Evolutionary conservation across 2,329 filamentous ascomycete genomes (phyloP), one percentile per base, ranked within the genome.

Genomic region (Hypoxylon sp.): DNA sequence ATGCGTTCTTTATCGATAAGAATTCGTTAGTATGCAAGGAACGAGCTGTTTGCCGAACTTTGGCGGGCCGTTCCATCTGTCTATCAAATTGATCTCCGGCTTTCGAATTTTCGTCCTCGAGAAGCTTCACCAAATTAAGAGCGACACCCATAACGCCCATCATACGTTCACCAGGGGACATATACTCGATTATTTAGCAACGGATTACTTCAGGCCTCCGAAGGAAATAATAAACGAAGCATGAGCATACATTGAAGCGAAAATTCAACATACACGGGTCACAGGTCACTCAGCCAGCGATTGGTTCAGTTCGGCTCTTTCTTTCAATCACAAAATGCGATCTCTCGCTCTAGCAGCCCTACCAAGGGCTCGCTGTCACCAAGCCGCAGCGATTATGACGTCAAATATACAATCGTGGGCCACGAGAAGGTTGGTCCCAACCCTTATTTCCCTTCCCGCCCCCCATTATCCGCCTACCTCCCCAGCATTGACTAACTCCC

Each of bases 291-390:
- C 42, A 22, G n/a, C 42, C 1, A 22, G 33, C 33, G 35, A 22
- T 24, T 24, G 24, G 14, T n/a, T 29, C 31, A 6, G 44, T 17
- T 26, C 39, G 22, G 33, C 22, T n/a, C 17, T 48, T n/a, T 10
- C 29, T 33, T 46, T 19, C 39, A 13, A 44, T n/a, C 22, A 53
- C 29, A 65, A 35, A 22, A 73, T 73, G 71, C 67, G 67, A 17
- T 60, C 68, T 46, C 59, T 70, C 46, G 37, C 47, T 33, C 52
- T 72, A 46, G 60, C 65, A 46, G 65, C 65, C 66, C 70, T 73
- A 17, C 60, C 68, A 3, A 48, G 68, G 54, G 67, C 63, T 58
- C 44, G 57, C 33, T 24, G 53, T 44, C 44, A 24, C 46, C 52
- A 59, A n/a, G 56, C 42, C 35, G 24, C 48, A 31, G 37, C 53